Evolutionary conservation across 345 rosid genomes (phyloP), one percentile per base, ranked within the genome.

Genomic region (Bruguiera parviflora): DNA sequence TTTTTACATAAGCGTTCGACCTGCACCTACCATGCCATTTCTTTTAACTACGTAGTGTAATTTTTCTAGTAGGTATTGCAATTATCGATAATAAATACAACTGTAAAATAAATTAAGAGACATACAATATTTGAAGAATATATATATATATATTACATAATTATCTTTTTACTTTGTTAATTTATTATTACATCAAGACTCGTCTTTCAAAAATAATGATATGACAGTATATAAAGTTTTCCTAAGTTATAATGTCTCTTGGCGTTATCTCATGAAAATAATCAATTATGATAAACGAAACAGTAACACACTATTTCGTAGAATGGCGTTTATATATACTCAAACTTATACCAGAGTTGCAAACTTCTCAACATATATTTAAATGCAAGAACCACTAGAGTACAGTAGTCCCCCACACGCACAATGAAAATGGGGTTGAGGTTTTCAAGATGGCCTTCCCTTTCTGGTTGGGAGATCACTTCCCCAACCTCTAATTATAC

Each of bases 381-480:
- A 63, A 67, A 73, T 53, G 57, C 72, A 68, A 75, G 16, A 58
- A 47, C 65, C 53, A 58, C 33, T 39, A 21, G 35, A 80, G 15
- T 2, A 39, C 10, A 39, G 46, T 39, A 39, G 46, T 39, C 11
- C 3, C 15, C 46, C 49, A 21, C 63, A 46, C 65, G 58, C 74
- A 55, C 58, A 70, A 15, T 5, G 33, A 62, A 29, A 13, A 53
- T 15, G 32, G 61, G 47, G 6, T 37, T 5, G 62, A 70, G 25
- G 52, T 20, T 57, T 11, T 51, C 25, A 51, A 61, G 29, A 58
- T 29, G 39, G 28, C 60, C 59, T 63, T 64, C 75, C 68, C 64
- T 56, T 55, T 53, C 27, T 28, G 46, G 58, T 64, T 51, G 73
- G 71, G 65, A 75, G 63, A 72, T 75, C 46, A 51, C 53, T 57